Conservation (phyloP, 2,329 filamentous ascomycete genomes). For the Colletotrichum sp. region DNA sequence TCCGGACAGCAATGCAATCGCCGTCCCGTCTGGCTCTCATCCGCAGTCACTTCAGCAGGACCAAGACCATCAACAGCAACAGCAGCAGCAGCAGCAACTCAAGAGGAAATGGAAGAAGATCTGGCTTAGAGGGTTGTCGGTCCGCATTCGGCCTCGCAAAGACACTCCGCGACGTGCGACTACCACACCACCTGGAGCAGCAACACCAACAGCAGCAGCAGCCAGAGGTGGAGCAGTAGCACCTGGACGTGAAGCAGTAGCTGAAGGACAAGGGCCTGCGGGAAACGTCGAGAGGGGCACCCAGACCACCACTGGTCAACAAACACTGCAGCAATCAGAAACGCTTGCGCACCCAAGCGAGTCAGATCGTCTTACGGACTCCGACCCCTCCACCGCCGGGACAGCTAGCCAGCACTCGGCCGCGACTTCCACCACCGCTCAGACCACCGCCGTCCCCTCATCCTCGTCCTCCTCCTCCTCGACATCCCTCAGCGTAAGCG, state of each 20-base stretch:
- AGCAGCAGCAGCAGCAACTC: slow-evolving; percentile 1
- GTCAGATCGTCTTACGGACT: background rate
- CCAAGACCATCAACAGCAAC: background rate
- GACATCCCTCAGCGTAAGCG: slow-evolving; percentile 9
- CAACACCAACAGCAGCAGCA: background rate
- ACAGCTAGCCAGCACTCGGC: slow-evolving; percentile 8
- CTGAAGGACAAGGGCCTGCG: background rate
- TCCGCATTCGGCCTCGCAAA: slow-evolving; percentile 15
- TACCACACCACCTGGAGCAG: background rate
- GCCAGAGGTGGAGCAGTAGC: background rate
- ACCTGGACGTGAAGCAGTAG: background rate
- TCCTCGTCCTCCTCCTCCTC: slow-evolving; percentile 11
- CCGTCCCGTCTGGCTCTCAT: background rate
- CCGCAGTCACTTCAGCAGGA: background rate
- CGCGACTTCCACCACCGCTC: slow-evolving; percentile 9
- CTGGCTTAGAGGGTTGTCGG: slow-evolving; percentile 8
- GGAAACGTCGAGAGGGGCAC: slow-evolving; percentile 9
- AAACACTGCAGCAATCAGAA: slow-evolving; percentile 2
- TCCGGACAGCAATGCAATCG: background rate
- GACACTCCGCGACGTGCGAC: background rate
- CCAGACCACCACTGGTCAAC: background rate
- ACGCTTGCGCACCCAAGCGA: background rate
- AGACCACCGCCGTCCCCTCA: slow-evolving; percentile 5
- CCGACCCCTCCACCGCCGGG: background rate
- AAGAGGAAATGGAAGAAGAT: slow-evolving; percentile 15